phyloP scores from a whole-genome alignment of 805 yeast species.

The Yarrowia alimentaria region DNA sequence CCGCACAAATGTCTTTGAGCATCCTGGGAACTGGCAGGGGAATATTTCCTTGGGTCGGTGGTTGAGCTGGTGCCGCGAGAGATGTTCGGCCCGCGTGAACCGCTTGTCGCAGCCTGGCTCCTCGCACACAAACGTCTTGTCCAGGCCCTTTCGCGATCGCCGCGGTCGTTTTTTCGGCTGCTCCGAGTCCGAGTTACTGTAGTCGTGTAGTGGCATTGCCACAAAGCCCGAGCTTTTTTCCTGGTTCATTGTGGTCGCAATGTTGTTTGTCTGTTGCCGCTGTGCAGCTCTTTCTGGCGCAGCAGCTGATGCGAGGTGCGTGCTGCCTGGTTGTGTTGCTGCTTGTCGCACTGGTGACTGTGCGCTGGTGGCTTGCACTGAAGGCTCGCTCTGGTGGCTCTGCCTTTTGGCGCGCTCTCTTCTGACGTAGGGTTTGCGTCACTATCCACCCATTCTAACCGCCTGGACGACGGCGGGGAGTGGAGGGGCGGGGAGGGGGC shows the following conservation, averaged over 20 bases:
- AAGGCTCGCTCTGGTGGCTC: no score
- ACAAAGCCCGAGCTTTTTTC: constrained; percentile 7
- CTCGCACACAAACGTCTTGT: constrained; percentile 36
- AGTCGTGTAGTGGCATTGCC: constrained; percentile 24
- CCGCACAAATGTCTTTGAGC: constrained; percentile 40
- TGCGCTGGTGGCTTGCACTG: no score
- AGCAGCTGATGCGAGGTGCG: no score
- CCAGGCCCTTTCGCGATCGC: constrained; percentile 36
- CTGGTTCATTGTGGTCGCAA: no score
- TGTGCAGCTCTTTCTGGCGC: no score
- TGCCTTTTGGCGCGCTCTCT: no score
- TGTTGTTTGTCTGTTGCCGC: neutral
- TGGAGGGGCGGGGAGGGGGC: no score
- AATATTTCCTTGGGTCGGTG: constrained; percentile 41
- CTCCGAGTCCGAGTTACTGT: constrained; percentile 28
- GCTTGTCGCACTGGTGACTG: no score
- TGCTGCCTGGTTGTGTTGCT: no score
- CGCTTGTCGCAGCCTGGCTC: constrained; percentile 35
- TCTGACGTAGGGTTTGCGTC: no score
- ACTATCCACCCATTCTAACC: no score
- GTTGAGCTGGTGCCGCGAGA: constrained; percentile 37
- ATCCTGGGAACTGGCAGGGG: constrained; percentile 39
- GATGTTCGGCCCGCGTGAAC: constrained; percentile 37
- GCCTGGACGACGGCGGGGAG: no score
- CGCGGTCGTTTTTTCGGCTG: constrained; percentile 31